Percentiles rank a stretch among this genome's conserved stretches.
Conservation (phyloP, 2,329 filamentous ascomycete genomes). For the Paraphoma sp. region DNA sequence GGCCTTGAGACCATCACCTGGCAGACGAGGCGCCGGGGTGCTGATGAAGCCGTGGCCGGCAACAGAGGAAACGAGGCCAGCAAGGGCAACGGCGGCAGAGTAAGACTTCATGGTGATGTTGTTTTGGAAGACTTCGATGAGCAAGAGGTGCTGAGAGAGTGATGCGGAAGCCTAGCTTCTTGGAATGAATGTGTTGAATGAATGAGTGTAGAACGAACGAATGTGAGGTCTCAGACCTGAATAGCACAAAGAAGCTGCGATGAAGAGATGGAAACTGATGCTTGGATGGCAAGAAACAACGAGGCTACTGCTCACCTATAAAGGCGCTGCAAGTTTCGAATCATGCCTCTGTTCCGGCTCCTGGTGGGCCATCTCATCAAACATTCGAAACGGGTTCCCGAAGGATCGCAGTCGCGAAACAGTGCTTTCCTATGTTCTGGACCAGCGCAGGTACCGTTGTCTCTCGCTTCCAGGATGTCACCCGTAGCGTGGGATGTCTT, state of each 20-base stretch:
- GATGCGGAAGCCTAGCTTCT: constrained; percentile 43
- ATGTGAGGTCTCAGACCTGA: constrained; percentile 48
- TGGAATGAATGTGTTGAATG: constrained; percentile 32
- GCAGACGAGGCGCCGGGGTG: constrained; percentile 56
- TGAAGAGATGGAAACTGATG: constrained; percentile 32
- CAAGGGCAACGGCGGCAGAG: constrained; percentile 49
- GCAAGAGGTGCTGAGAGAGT: constrained; percentile 23
- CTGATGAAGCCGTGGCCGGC: constrained; percentile 62
- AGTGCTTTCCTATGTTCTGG: constrained; percentile 24
- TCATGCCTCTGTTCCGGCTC: constrained; percentile 15
- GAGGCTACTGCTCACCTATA: constrained; percentile 22
- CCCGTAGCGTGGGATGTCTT: constrained; percentile 24
- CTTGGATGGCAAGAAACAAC: constrained; percentile 14
- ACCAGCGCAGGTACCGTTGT: constrained; percentile 18
- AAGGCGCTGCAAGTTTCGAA: constrained; percentile 14
- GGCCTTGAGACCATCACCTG: constrained; percentile 58
- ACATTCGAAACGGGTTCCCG: constrained; percentile 40
- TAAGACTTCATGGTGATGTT: constrained; percentile 52
- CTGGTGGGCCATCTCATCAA: constrained; percentile 44
- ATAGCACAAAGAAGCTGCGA: constrained; percentile 32
- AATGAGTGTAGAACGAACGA: constrained; percentile 45
- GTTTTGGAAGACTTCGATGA: constrained; percentile 15
- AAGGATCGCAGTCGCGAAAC: constrained; percentile 25
- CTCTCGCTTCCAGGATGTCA: constrained; percentile 19
- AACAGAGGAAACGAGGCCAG: constrained; percentile 55